Conservation (phyloP, 2,329 filamentous ascomycete genomes). For the Cadophora gregata region DNA sequence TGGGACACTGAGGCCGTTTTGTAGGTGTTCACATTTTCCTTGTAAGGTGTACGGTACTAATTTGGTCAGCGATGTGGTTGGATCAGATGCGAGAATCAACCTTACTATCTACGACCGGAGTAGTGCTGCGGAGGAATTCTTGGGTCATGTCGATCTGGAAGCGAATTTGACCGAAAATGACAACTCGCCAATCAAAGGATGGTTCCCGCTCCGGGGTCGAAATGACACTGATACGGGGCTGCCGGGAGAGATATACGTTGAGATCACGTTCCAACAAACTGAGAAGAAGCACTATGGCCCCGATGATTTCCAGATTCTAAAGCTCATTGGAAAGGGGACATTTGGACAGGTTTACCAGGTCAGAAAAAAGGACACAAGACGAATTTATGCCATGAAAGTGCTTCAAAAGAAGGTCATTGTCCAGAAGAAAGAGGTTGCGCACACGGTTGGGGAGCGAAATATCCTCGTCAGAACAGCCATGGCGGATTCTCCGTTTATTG, state of each 20-base stretch:
- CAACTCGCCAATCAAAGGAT: conserved; percentile 77
- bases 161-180: conserved; percentile 69
- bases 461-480: conserved; percentile 96
- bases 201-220: conserved; percentile 82
- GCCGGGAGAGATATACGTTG: conserved; percentile 85
- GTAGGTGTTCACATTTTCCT: conserved; percentile 60
- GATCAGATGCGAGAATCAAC: conserved; percentile 87
- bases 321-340: conserved; percentile 96
- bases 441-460: conserved; percentile 95
- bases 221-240: conserved; percentile 77
- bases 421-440: conserved; percentile 98
- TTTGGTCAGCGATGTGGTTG: conserved; percentile 82
- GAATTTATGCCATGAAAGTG: conserved; percentile 99
- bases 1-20: conserved; percentile 97
- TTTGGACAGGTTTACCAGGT: conserved; percentile 99
- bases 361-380: conserved; percentile 91
- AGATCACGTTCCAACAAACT: conserved; percentile 82
- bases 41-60: conserved; percentile 25
- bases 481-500: conserved; percentile 95
- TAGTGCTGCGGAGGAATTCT: conserved; percentile 82
- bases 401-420: conserved; percentile 99
- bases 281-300: conserved; percentile 93
- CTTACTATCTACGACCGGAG: conserved; percentile 91
- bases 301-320: conserved; percentile 93
- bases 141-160: conserved; percentile 87